These are phyloP conservation scores for Letharia lupina DNA, from an alignment of 495 filamentous ascomycete species.

Conservation along the genomic window DNA sequence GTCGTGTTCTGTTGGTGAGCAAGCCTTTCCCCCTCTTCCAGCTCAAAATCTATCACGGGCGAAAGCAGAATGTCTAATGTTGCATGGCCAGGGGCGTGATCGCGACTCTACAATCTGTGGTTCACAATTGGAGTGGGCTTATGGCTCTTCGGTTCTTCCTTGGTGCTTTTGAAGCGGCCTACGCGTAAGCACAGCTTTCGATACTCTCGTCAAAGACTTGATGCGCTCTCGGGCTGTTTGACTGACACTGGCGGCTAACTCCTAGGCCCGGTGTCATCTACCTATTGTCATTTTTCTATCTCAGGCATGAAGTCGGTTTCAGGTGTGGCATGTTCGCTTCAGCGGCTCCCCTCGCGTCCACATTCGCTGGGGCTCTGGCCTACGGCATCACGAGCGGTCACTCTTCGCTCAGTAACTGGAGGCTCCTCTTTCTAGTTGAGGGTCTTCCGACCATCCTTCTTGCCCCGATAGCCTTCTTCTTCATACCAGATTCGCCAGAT, in stretches of 20 bases:
- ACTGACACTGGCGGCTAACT: not conserved
- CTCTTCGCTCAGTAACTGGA: slow-evolving; percentile 49
- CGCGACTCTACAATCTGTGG: slow-evolving; percentile 39
- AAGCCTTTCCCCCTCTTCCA: not conserved
- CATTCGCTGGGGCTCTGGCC: slow-evolving; percentile 57
- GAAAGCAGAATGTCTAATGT: not conserved
- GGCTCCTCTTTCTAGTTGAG: slow-evolving; percentile 58
- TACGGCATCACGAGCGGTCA: slow-evolving; percentile 53
- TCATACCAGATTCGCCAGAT: slow-evolving; percentile 51
- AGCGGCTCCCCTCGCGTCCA: slow-evolving; percentile 55
- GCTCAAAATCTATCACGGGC: not conserved
- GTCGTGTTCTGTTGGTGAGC: slow-evolving; percentile 19
- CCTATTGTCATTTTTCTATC: slow-evolving; percentile 58
- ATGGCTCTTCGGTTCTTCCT: slow-evolving; percentile 46
- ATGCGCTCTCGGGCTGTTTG: not conserved
- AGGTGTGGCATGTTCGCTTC: slow-evolving; percentile 53
- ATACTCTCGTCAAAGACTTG: not conserved
- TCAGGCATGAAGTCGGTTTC: slow-evolving; percentile 52
- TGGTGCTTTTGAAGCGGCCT: slow-evolving; percentile 51
- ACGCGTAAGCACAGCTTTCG: slow-evolving; percentile 30
- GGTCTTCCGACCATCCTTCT: slow-evolving; percentile 52
- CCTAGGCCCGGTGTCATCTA: slow-evolving; percentile 44
- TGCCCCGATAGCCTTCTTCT: slow-evolving; percentile 43
- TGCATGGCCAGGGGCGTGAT: slow-evolving; percentile 31
- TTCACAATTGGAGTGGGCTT: slow-evolving; percentile 41